Conservation (phyloP, 805 yeast genomes). For the Wickerhamiella galacta region DNA sequence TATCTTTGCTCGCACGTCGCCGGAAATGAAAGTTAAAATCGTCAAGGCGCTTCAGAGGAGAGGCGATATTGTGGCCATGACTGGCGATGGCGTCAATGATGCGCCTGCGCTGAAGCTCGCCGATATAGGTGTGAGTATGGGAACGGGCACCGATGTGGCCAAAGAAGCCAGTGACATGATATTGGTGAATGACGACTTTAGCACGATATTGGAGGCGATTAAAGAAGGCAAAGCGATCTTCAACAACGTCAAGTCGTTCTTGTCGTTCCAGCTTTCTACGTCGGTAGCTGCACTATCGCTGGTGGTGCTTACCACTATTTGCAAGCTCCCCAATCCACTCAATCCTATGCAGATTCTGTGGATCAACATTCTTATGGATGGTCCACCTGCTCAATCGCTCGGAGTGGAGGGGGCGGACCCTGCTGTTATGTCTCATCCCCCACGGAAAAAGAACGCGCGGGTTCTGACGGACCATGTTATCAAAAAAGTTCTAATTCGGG, state of each 20-base stretch:
- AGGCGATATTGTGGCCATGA: constrained; percentile 95
- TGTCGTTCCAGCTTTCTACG: constrained; percentile 90
- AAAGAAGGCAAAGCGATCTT: constrained; percentile 97
- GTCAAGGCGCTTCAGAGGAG: constrained; percentile 37
- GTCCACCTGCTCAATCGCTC: constrained; percentile 95
- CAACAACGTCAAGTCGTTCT: constrained; percentile 83
- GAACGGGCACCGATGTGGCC: constrained; percentile 93
- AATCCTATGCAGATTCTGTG: constrained; percentile 97
- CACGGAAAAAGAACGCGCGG: constrained; percentile 72
- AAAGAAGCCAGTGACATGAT: constrained; percentile 98
- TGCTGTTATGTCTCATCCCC: constrained; percentile 92
- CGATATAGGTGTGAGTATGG: constrained; percentile 85
- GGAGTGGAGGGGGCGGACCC: constrained; percentile 97
- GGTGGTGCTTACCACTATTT: constrained; percentile 72
- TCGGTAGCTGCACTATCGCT: constrained; percentile 87
- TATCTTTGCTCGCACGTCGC: constrained; percentile 27
- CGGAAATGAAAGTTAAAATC: constrained; percentile 36
- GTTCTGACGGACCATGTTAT: constrained; percentile 59
- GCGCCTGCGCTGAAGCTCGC: constrained; percentile 97
- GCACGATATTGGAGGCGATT: constrained; percentile 82
- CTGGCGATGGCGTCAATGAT: constrained; percentile 98
- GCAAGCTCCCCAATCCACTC: constrained; percentile 81
- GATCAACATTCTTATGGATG: constrained; percentile 97
- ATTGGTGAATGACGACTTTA: constrained; percentile 88
- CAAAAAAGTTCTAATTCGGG: constrained; percentile 59